Evolutionary conservation across 176 grass and related monocot species (phyloP).

Genomic region (Alloteropsis semialata): DNA sequence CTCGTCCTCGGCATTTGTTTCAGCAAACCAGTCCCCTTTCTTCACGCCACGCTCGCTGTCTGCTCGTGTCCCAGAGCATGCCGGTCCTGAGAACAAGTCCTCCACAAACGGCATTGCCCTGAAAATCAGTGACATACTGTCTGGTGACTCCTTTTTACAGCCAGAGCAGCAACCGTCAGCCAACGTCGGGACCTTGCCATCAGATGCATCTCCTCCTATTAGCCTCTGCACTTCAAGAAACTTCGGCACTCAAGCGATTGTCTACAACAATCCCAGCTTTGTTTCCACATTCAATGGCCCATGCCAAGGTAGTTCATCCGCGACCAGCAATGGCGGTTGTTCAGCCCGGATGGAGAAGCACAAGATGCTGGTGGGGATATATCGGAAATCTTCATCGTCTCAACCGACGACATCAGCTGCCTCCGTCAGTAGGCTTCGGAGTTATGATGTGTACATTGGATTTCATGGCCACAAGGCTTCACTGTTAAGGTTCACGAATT

Average conservation of each 20-base stretch:
- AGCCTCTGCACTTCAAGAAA: constrained; percentile 71
- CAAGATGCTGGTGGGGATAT: constrained; percentile 39
- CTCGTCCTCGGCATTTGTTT: constrained; percentile 91
- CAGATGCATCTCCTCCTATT: constrained; percentile 61
- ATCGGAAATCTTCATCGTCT: constrained; percentile 42
- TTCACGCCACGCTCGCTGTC: constrained; percentile 74
- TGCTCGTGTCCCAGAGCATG: constrained; percentile 33
- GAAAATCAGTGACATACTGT: constrained; percentile 52
- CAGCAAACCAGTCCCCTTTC: constrained; percentile 92
- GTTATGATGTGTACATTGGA: constrained; percentile 88
- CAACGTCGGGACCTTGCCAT: constrained; percentile 26
- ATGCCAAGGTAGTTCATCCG: constrained; percentile 57
- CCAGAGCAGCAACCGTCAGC: constrained; percentile 28
- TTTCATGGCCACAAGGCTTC: constrained; percentile 92
- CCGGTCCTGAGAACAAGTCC: constrained; percentile 17
- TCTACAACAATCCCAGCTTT: constrained; percentile 58
- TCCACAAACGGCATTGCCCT: constrained; percentile 17
- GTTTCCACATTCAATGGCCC: constrained; percentile 63
- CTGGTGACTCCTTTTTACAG: constrained; percentile 21
- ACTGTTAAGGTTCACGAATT: constrained; percentile 80
- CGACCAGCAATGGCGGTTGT: constrained; percentile 30
- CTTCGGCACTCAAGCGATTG: constrained; percentile 63
- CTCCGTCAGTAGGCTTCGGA: constrained; percentile 57
- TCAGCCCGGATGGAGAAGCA: constrained; percentile 54
- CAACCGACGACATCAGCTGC: constrained; percentile 47